Evolutionary conservation across 1,284 basidiomycete species (phyloP), one percentile per base, ranked within the genome.

Genomic region (Fomitopsis schrenkii): DNA sequence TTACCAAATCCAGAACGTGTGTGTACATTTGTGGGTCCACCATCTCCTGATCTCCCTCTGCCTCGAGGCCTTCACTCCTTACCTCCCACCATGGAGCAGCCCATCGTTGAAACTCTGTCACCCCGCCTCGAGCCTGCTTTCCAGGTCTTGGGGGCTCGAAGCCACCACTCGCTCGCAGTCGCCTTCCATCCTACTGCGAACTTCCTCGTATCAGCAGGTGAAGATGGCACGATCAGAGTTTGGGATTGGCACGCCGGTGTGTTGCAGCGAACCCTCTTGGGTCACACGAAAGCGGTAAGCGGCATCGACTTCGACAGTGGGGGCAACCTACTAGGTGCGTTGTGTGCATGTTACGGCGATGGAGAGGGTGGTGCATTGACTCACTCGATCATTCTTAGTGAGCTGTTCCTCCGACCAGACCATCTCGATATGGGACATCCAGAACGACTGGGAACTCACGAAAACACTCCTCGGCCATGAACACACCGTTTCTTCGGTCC

Each of bases 161-260:
- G 7, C 35, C 10, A 36, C 35, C 1, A 36, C 7, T n/a, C 15
- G 10, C 6, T 19, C 7, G 22, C 48, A 3, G 26, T 50, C 26
- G 30, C 48, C 48, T 92, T 92, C 69, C 90, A 92, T 71, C 90
- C 90, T 0, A 72, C 80, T 4, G 91, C 86, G 76, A 86, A 82
- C 42, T 77, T 83, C 5, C 64, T 91, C 5, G 89, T 84, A 0
- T 84, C 83, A 19, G 87, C 87, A 2, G 85, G 83, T 63, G 88
- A 90, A 61, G 90, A 92, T 68, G 75, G 83, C 46, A 88, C 82
- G 3, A 79, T 92, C 65, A 91, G 90, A 72, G 79, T 91, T 17
- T 92, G 88, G 88, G 90, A 93, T 69, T 92, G 88, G 88, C 89
- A 91, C 70, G 83, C 84, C 22, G 90, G 88, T 10, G 88, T 89